Conservation (phyloP, 176 grass and related monocot genomes). For the Avena insularis region DNA sequence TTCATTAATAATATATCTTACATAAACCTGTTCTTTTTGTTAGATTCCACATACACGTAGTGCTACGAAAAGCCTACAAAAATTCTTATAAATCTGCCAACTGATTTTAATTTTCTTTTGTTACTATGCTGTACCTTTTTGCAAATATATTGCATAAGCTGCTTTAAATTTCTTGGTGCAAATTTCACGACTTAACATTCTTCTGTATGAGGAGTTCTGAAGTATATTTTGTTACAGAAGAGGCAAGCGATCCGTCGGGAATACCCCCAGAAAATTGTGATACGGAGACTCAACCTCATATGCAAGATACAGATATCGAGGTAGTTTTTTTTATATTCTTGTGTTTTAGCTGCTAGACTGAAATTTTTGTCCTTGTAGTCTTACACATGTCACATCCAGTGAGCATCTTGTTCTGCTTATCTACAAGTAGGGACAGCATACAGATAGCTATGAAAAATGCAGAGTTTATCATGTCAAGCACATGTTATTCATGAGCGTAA, state of each 20-base stretch:
- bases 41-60: slow-evolving; percentile 16
- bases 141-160: slow-evolving; percentile 20
- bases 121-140: slow-evolving; percentile 20
- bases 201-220: slow-evolving; percentile 31
- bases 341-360: slow-evolving; percentile 21
- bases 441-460: neutral
- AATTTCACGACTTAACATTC: slow-evolving; percentile 23
- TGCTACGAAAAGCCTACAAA: slow-evolving; percentile 21
- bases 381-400: slow-evolving; percentile 34
- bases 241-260: slow-evolving; percentile 28
- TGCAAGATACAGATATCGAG: slow-evolving; percentile 46
- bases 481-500: slow-evolving; percentile 11
- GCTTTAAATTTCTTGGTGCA: slow-evolving; percentile 18
- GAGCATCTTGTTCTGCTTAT: neutral
- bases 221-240: slow-evolving; percentile 51
- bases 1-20: slow-evolving; percentile 21
- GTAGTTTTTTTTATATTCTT: slow-evolving; percentile 46
- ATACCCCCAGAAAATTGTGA: slow-evolving; percentile 35
- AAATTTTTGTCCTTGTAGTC: neutral
- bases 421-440: slow-evolving; percentile 11
- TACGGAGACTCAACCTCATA: slow-evolving; percentile 41
- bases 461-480: slow-evolving; percentile 28
- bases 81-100: slow-evolving; percentile 15
- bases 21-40: slow-evolving; percentile 16
- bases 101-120: slow-evolving; percentile 26